Percentiles rank a stretch among this genome's conserved stretches.
Conservation (phyloP, 495 filamentous ascomycete species). For the Pseudoneurospora amorphoporcata region DNA sequence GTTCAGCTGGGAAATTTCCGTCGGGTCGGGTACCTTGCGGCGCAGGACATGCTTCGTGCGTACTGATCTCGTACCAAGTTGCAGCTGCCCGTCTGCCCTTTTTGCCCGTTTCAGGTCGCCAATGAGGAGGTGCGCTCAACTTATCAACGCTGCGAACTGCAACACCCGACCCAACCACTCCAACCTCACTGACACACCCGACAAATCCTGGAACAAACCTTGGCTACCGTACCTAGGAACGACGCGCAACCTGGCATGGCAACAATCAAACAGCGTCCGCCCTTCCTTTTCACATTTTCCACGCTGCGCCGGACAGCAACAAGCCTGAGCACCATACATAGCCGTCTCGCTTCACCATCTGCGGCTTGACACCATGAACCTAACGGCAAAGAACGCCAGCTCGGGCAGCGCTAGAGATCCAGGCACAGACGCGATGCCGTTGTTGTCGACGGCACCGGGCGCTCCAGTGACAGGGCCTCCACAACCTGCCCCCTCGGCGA, state of each 20-base stretch:
- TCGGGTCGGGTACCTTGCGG: background rate
- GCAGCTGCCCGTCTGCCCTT: background rate
- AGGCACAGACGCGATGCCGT: background rate
- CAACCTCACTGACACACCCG: background rate
- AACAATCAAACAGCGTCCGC: background rate
- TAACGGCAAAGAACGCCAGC: background rate
- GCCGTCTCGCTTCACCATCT: background rate
- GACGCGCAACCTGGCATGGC: background rate
- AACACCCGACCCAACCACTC: background rate
- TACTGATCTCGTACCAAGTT: background rate
- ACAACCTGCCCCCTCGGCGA: conserved; percentile 16
- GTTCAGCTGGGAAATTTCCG: background rate
- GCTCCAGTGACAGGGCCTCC: background rate
- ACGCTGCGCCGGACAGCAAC: background rate
- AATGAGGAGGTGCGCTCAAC: background rate
- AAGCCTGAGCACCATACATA: background rate
- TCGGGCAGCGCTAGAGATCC: background rate
- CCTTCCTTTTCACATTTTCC: background rate
- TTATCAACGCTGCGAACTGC: background rate
- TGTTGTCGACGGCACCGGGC: background rate
- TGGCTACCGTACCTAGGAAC: background rate
- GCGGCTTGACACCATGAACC: background rate
- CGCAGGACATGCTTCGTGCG: background rate
- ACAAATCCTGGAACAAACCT: background rate
- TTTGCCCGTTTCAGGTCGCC: background rate